phyloP scores from a whole-genome alignment of 73 alveolate species.

The Paramecium biaurelia region DNA sequence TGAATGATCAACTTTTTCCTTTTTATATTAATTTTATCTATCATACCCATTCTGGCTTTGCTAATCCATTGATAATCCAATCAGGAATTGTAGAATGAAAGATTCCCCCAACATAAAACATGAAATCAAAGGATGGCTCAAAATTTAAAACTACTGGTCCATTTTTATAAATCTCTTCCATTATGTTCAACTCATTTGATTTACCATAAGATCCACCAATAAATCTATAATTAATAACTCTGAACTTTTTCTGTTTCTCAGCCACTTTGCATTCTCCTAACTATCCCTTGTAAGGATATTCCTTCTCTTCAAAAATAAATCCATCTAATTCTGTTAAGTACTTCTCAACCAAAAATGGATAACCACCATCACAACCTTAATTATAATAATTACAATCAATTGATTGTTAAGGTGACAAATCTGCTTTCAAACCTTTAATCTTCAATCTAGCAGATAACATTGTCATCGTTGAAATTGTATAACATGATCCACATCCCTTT shows the following conservation, averaged over 20 bases:
- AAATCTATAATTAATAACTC: constrained; percentile 35
- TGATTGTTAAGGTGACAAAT: constrained; percentile 61
- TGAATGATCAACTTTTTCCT: constrained; percentile 65
- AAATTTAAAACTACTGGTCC: constrained; percentile 63
- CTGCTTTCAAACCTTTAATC: constrained; percentile 20
- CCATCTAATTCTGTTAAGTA: constrained; percentile 22
- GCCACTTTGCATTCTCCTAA: constrained; percentile 30
- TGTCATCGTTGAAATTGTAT: constrained; percentile 57
- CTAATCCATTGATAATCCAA: constrained; percentile 54
- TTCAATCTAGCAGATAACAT: constrained; percentile 62
- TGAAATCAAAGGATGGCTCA: constrained; percentile 63
- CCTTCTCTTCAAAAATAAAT: constrained; percentile 35
- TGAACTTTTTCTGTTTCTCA: neutral
- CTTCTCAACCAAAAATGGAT: constrained; percentile 56
- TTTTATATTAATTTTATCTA: neutral
- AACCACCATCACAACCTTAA: constrained; percentile 66
- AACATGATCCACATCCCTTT: constrained; percentile 62
- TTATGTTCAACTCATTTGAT: constrained; percentile 52
- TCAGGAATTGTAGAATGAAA: constrained; percentile 50
- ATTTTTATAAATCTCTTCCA: constrained; percentile 58
- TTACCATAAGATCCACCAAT: constrained; percentile 64
- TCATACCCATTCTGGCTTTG: constrained; percentile 58
- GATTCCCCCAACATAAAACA: constrained; percentile 61
- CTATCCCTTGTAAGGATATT: constrained; percentile 41
- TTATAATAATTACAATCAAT: constrained; percentile 56